Conservation (phyloP, 208 protist genomes). For the Crithidia fasciculata region DNA sequence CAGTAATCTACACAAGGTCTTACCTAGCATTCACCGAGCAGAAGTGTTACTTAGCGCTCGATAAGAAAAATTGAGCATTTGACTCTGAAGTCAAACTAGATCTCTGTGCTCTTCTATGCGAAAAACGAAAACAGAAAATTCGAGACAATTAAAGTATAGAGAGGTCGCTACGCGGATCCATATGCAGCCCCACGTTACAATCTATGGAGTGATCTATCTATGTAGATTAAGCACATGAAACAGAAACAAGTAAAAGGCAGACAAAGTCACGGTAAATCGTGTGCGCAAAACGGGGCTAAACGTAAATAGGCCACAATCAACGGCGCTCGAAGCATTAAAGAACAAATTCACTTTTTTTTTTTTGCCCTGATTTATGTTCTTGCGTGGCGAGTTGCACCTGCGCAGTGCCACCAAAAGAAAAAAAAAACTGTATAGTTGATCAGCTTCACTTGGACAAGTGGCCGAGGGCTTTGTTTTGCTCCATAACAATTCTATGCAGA, state of each 20-base stretch:
- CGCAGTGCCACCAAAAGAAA: conserved; percentile 5
- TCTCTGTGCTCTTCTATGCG: background rate
- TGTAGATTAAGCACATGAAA: conserved; percentile 1
- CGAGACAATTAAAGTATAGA: background rate
- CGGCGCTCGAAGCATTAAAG: background rate
- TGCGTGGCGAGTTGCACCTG: too few relatives aligned
- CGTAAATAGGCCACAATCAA: too few relatives aligned
- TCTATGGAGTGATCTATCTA: conserved; percentile 11
- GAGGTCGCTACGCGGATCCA: too few relatives aligned
- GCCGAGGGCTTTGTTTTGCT: conserved; percentile 77
- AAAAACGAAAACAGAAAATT: conserved; percentile 3
- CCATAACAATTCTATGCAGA: conserved; percentile 77
- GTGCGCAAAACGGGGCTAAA: too few relatives aligned
- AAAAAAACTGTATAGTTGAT: conserved; percentile 4
- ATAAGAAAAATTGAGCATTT: too few relatives aligned
- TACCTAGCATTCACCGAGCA: too few relatives aligned
- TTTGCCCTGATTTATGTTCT: too few relatives aligned
- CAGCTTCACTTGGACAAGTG: conserved; percentile 19
- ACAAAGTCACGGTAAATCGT: background rate
- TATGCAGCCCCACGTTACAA: background rate
- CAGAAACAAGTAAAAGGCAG: conserved; percentile 13
- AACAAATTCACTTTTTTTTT: background rate
- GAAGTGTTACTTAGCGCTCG: too few relatives aligned
- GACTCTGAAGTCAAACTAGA: too few relatives aligned
- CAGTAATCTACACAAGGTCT: too few relatives aligned